Evolutionary conservation across 2,329 filamentous ascomycete species (phyloP), one percentile per base, ranked within the genome.

Genomic region (Clonostachys solani): DNA sequence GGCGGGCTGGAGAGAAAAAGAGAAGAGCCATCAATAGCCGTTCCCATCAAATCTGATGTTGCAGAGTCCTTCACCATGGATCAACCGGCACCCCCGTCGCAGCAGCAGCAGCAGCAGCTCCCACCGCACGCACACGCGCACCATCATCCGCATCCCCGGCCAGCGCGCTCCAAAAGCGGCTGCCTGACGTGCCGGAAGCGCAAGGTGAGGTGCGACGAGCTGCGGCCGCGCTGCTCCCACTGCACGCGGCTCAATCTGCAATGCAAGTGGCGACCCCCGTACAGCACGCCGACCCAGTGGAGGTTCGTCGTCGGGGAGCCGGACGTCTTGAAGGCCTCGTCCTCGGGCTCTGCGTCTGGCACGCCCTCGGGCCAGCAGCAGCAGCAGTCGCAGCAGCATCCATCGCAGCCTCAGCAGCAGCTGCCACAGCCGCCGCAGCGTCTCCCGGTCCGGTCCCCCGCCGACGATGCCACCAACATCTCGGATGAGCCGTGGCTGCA

Each of bases 201-300:
- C 16, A 49, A 49, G 37, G 47, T 49, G 13, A 46, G 38, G n/a
- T 49, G 47, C 19, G 47, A 49, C 41, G 47, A 49, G 47, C 44
- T 43, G 40, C 47, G 42, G 10, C 47, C 47, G 18, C 34, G 34
- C 13, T 49, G 47, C 23, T 41, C 35, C 5, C 38, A 43, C 33
- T 49, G 47, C 44, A 36, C 33, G 40, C 44, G 44, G n/a, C 19
- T 49, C 40, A 44, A 47, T 35, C 38, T 49, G 15, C 23, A 47
- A 18, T 49, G 47, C 44, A 38, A 38, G 36, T 38, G 36, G 36
- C 36, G 36, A n/a, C 36, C 36, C 15, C 15, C 36, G 12, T 38
- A 38, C 17, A n/a, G 15, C 36, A 18, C 15, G 36, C 15, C 15
- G 15, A 38, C 36, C 36, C 36, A 38, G 36, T 38, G 36, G 36